Base-by-base conservation (phyloP, 768 basidiomycete species). In the Astraeus odoratus region DNA sequence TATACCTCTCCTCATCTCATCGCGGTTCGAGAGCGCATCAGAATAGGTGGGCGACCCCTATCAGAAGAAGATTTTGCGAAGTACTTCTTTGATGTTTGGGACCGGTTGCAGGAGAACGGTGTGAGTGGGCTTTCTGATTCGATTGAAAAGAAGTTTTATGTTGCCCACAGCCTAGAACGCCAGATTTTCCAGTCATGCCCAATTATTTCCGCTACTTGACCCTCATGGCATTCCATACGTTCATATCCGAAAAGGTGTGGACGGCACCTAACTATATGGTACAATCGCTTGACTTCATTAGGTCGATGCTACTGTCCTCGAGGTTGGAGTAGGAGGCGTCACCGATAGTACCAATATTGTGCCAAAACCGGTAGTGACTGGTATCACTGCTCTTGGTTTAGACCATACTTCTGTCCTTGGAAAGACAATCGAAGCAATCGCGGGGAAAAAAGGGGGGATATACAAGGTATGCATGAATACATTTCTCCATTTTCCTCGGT, bases 1-100 rank as follows among this genome's bases (percentile, higher is more conserved):
- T 99, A 95, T 65, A 97, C 93, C 7, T 97, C 95, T 3, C 96
- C 96, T 0, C 96, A 99, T 62, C 76, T 99, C 31, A 84, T 96
- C 35, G 91, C 92, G n/a, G 96, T 97, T 20, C 79, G 96, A 22
- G 96, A 99, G 67, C 77, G 96, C 27, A 95, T 99, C 58, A 79
- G 96, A 37, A 80, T 99, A 57, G 91, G 97, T 60, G 94, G 95
- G 4, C 70, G 69, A n/a, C 96, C 96, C 0, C 67, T 99, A 46
- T 86, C 89, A 1, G 95, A 98, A 59, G 81, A 85, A 12, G 66
- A 80, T 25, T 99, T 99, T 63, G 75, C 93, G 12, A 82, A 77
- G 58, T 96, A 84, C 62, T 98, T 98, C 67, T 99, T 92, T 55
- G 86, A 97, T 55, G 86, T 98, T 1, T 99, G 95, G 95, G 86